Percentiles rank a stretch among this genome's conserved stretches.
Evolutionary conservation across 257 asterid genomes (phyloP).

Genomic region (Solanum sejunctum): DNA sequence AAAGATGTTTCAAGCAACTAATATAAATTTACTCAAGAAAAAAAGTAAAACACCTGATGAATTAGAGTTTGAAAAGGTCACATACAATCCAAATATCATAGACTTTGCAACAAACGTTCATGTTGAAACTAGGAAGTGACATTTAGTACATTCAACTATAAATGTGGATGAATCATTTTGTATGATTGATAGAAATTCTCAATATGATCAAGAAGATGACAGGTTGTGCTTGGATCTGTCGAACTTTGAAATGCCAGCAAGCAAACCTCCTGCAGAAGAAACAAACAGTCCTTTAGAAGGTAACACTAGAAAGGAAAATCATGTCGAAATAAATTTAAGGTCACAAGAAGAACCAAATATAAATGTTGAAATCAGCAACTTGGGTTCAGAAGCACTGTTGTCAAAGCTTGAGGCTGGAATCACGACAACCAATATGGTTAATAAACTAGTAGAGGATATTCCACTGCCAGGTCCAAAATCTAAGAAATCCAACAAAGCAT

Average conservation of each 20-base stretch:
- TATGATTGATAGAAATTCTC: constrained; percentile 18
- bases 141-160: background rate
- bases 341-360: background rate
- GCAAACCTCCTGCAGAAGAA: background rate
- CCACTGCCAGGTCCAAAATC: background rate
- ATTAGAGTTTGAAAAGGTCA: background rate
- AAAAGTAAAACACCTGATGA: constrained; percentile 1
- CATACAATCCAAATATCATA: background rate
- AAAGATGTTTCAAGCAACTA: background rate
- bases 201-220: constrained; percentile 8
- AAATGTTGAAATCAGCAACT: background rate
- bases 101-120: background rate
- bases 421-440: background rate
- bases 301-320: background rate
- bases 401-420: background rate
- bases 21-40: background rate
- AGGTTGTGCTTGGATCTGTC: constrained; percentile 21
- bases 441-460: background rate
- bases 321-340: background rate
- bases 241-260: constrained; percentile 30
- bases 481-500: background rate
- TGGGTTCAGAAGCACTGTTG: background rate
- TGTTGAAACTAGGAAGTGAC: background rate
- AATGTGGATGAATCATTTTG: constrained; percentile 13
- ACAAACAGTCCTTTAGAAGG: background rate